These are phyloP conservation scores for Sclerotinia sclerotiorum DNA, from an alignment of 2,329 filamentous ascomycete species.

Conservation along the genomic window DNA sequence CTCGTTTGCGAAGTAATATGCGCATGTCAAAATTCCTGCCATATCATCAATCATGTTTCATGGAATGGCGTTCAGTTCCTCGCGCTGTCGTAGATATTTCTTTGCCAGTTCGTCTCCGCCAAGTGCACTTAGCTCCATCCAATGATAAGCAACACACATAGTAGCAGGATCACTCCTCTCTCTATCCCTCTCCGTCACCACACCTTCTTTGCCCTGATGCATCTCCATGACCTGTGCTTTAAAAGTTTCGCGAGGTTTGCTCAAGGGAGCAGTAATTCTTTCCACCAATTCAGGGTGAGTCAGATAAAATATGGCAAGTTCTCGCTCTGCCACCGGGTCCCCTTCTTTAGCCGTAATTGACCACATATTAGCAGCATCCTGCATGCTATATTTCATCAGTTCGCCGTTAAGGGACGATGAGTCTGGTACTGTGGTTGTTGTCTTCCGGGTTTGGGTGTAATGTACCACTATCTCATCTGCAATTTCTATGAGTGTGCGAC, in stretches of 20 bases:
- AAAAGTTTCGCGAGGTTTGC: conserved; percentile 84
- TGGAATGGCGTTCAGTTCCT: conserved; percentile 40
- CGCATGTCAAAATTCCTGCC: conserved; percentile 1
- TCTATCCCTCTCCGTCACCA: conserved; percentile 53
- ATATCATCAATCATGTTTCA: conserved; percentile 26
- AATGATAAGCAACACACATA: conserved; percentile 94
- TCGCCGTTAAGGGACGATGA: conserved; percentile 42
- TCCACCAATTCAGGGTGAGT: conserved; percentile 84
- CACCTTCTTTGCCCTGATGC: conserved; percentile 49
- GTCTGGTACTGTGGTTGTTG: conserved; percentile 29
- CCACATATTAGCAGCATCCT: conserved; percentile 85
- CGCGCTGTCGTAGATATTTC: conserved; percentile 71
- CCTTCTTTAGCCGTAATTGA: conserved; percentile 93
- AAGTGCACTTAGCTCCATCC: conserved; percentile 87
- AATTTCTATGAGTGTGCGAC: conserved; percentile 66
- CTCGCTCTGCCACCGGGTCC: conserved; percentile 81
- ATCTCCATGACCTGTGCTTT: conserved; percentile 81
- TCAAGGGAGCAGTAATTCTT: conserved; percentile 78
- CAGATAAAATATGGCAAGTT: conserved; percentile 90
- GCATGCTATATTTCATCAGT: conserved; percentile 65
- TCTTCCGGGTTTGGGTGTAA: conserved; percentile 63
- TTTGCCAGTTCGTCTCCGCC: conserved; percentile 86
- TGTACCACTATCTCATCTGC: conserved; percentile 67
- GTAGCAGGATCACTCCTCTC: conserved; percentile 75
- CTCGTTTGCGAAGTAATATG: conserved; percentile 7